Percentiles rank a stretch among this genome's conserved stretches.
Evolutionary conservation across 768 basidiomycete genomes (phyloP).

Genomic region (Trichaptum fuscoviolaceum): DNA sequence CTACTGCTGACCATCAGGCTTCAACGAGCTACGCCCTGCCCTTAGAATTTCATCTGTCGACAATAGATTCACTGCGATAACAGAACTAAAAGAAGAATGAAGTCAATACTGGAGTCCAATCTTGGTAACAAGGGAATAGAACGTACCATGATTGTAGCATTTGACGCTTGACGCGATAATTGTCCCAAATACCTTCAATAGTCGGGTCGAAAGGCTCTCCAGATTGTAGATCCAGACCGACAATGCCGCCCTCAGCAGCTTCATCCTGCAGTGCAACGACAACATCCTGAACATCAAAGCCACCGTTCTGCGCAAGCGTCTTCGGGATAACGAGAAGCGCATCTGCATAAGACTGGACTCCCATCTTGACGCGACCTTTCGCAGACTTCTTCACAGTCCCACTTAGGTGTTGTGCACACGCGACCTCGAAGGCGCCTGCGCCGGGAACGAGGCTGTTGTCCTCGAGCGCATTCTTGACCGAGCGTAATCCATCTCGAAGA

Average conservation of each 20-base stretch:
- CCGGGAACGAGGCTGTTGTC: conserved; percentile 87
- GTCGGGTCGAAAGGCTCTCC: conserved; percentile 97
- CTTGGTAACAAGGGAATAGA: conserved; percentile 17
- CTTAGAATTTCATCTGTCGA: conserved; percentile 95
- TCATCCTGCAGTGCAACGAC: conserved; percentile 95
- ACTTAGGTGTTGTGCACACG: conserved; percentile 80
- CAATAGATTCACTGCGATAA: conserved; percentile 91
- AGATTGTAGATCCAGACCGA: conserved; percentile 87
- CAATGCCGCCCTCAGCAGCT: conserved; percentile 86
- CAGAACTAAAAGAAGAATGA: conserved; percentile 49
- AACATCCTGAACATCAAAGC: conserved; percentile 94
- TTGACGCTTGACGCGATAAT: conserved; percentile 97
- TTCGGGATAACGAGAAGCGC: conserved; percentile 93
- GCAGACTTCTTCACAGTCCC: conserved; percentile 77
- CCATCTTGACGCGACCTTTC: conserved; percentile 95
- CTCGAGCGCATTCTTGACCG: conserved; percentile 95
- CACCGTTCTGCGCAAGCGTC: conserved; percentile 92
- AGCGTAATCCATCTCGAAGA: conserved; percentile 92
- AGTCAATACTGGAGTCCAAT: conserved; percentile 23
- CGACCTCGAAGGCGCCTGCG: conserved; percentile 96
- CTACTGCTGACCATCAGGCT: conserved; percentile 67
- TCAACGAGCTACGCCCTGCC: conserved; percentile 82
- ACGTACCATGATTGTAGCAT: conserved; percentile 94
- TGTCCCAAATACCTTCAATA: conserved; percentile 96
- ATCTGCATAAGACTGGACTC: conserved; percentile 95